Base-by-base conservation (phyloP, 768 basidiomycete species). In the Agrocybe pediades region DNA sequence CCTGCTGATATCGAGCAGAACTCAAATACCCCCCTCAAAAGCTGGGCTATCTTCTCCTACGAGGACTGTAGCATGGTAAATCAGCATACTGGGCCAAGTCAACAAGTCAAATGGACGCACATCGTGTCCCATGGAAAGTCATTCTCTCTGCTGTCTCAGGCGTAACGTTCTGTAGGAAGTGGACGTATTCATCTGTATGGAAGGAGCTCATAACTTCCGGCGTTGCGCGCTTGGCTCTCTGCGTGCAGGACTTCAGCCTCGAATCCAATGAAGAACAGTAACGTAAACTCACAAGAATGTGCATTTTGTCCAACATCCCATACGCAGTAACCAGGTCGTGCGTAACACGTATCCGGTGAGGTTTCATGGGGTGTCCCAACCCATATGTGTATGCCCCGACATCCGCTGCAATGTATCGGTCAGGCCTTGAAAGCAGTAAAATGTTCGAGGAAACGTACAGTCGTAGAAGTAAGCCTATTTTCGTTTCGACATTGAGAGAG, bases 131-230 rank as follows among this genome's bases (percentile, higher is more conserved):
- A 51, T 88, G 83, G 59, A 85, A 90, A 1, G 92, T 94, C 64
- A 97, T 70, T 51, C 92, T 87, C 61, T 92, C 90, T 1, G 82
- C 86, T 3, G 91, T 96, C 70, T 99, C 97, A 0, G 95, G 95
- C 0, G 88, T 92, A 23, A 98, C 95, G 44, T 84, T 82, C 49
- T 84, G 79, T 41, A 99, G 74, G 63, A 98, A 96, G 63, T 98
- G 86, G 54, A 99, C 82, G 71, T 97, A 99, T 79, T 99, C 97
- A 74, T 99, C 97, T 19, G 96, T 94, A 69, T 99, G 97, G 71
- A 98, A 99, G 9, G 87, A 74, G n/a, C 91, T 88, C 90, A 99
- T 90, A 20, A 83, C 80, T 62, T 86, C 80, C 13, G 87, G 82
- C 0, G 83, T 78, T 3, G 91, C 86, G 17, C 91, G 79, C 59